Base-by-base conservation (phyloP, 768 basidiomycete genomes). In the Calvatia gigantea region DNA sequence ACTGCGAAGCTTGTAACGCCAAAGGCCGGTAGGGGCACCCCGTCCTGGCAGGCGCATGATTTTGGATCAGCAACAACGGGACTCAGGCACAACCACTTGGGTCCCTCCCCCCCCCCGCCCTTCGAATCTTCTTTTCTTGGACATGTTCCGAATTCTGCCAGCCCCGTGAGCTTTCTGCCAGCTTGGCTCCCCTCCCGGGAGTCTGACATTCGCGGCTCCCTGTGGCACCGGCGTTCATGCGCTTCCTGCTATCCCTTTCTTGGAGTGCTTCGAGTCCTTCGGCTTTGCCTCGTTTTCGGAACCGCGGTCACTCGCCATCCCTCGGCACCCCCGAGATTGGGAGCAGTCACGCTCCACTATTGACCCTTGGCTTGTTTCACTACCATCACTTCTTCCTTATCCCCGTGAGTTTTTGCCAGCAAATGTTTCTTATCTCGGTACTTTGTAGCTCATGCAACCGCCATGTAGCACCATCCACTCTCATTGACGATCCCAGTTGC, bases 1-100 rank as follows among this genome's bases (percentile, higher is more conserved):
- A 70, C 57, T 76, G 75, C 58, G 73, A 70, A 57, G 75, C 75
- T 19, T 76, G 75, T 57, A 71, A 73, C 58, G 70, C 71, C 19
- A 56, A 56, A 41, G 31, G 33, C 23, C 39, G 37, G 31, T 48
- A 41, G 31, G 23, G 21, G 41, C n/a, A 21, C 21, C 14, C 33
- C 46, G 46, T 21, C 19, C 28, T 45, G 9, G 11, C 14, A 4
- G 46, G 21, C 28, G 45, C 31, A 48, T 33, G 46, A 21, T 32
- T 33, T 32, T 19, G 32, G 31, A 19, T n/a, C 21, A 29, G 41
- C 28, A 48, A 21, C 31, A 29, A 33, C 46, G n/a, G 32, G n/a
- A 11, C 41, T 23, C 35, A 29, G 39, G 51, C 41, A 43, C 28
- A 33, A 37, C 45, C 46, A 17, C 33, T 42, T 43, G 31, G 29